phyloP scores from a whole-genome alignment of 23 red algal species.

The Chondrus crispus region DNA sequence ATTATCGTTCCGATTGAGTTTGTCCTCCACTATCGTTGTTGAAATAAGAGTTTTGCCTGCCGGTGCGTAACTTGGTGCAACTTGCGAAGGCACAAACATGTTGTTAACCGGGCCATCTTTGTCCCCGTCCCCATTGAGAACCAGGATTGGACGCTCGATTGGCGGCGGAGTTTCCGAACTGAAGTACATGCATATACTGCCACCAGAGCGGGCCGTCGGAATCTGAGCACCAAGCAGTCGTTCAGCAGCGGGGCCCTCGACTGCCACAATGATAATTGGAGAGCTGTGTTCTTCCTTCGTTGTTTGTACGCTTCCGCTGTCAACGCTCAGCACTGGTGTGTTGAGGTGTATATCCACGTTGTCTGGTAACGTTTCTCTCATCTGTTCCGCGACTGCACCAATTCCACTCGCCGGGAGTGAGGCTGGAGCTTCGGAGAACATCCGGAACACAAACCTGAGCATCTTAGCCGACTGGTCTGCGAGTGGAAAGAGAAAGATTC shows the following conservation, averaged over 20 bases:
- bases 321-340: slow-evolving; percentile 14
- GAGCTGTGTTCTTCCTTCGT: not conserved
- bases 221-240: slow-evolving; percentile 38
- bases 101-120: slow-evolving; percentile 74
- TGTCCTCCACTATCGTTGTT: slow-evolving; percentile 64
- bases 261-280: slow-evolving; percentile 66
- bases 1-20: not conserved
- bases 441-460: slow-evolving; percentile 85
- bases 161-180: slow-evolving; percentile 22
- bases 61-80: slow-evolving; percentile 76
- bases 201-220: not conserved
- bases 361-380: slow-evolving; percentile 29
- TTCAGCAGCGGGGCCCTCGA: slow-evolving; percentile 53
- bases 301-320: not conserved
- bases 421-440: slow-evolving; percentile 70
- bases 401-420: slow-evolving; percentile 85
- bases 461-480: slow-evolving; percentile 64
- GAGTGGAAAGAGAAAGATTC: slow-evolving; percentile 89
- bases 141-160: slow-evolving; percentile 17
- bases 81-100: slow-evolving; percentile 72
- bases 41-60: slow-evolving; percentile 69
- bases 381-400: slow-evolving; percentile 49
- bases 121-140: slow-evolving; percentile 76
- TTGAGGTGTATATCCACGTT: slow-evolving; percentile 54
- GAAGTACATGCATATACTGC: slow-evolving; percentile 86